phyloP scores from a whole-genome alignment of 176 grass and related monocot genomes.

The Raddia guianensis region DNA sequence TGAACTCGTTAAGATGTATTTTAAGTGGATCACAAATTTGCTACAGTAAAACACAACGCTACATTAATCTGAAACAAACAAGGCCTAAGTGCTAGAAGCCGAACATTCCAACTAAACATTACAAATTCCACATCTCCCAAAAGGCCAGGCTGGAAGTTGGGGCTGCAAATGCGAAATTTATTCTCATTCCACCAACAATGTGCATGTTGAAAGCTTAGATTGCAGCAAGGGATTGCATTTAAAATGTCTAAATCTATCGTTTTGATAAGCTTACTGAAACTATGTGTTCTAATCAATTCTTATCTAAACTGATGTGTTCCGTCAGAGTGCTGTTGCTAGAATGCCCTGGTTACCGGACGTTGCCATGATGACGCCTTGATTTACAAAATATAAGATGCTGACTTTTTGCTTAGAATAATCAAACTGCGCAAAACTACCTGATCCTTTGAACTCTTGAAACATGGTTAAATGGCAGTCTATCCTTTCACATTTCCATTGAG shows the following conservation, averaged over 20 bases:
- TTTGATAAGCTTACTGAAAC: too few relatives aligned
- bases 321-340: too few relatives aligned
- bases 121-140: background rate
- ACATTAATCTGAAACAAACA: too few relatives aligned
- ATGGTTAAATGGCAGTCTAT: conserved; percentile 31
- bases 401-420: background rate
- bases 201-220: background rate
- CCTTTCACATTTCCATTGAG: conserved; percentile 54
- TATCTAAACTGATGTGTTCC: background rate
- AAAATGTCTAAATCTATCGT: background rate
- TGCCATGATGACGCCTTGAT: background rate
- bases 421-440: background rate
- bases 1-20: too few relatives aligned
- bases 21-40: too few relatives aligned
- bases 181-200: background rate
- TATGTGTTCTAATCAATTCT: background rate
- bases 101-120: background rate
- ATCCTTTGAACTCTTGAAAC: background rate
- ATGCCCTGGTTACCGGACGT: too few relatives aligned
- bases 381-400: background rate
- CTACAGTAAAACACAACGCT: too few relatives aligned
- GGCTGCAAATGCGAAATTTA: background rate
- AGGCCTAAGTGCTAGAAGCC: background rate
- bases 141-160: background rate
- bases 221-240: background rate